Base-by-base conservation (phyloP, 2,329 filamentous ascomycete species). In the Pleomassaria siparia region DNA sequence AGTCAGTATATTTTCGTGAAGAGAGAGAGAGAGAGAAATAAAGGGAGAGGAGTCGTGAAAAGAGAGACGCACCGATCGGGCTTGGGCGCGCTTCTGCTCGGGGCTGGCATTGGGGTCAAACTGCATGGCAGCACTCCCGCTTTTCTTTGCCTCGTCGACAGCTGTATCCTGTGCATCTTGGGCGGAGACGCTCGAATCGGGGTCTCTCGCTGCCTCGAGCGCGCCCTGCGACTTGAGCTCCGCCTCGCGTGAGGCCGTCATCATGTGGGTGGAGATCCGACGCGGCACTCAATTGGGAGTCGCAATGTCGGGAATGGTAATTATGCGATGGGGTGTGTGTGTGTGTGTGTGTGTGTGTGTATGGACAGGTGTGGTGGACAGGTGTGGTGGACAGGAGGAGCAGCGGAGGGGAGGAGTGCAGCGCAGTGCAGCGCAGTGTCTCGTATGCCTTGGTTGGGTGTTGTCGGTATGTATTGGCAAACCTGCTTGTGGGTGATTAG, bases 71-170 rank as follows among this genome's bases (percentile, higher is more conserved):
- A 95, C 90, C 66, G 85, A 82, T 78, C 81, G 78, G 18, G 87
- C 86, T 67, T 91, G 88, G 25, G 86, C 86, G 51, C 82, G 86
- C 77, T 99, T 99, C 71, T 95, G 80, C 68, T 91, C 89, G 1
- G 87, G 80, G 35, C 80, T 86, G 33, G 91, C 91, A 76, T 96
- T 75, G 1, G 94, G 90, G 66, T 99, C 82, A 74, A 97, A 99
- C 53, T 85, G 82, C 68, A 88, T 94, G 54, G 90, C 91, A 24
- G 86, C 76, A 20, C 87, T 83, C 33, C 94, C 94, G 11, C 87
- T 89, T 62, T 87, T 86, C 63, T 80, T 83, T 58, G 89, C 89
- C 70, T 95, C 85, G 44, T 88, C 78, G 21, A 95, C 79, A 40
- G 96, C 80, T 60, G 82, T 82, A 58, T 82, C 79, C 73, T 95